Conservation (phyloP, 306 rosid genomes). For the Cucurbita ficifolia region DNA sequence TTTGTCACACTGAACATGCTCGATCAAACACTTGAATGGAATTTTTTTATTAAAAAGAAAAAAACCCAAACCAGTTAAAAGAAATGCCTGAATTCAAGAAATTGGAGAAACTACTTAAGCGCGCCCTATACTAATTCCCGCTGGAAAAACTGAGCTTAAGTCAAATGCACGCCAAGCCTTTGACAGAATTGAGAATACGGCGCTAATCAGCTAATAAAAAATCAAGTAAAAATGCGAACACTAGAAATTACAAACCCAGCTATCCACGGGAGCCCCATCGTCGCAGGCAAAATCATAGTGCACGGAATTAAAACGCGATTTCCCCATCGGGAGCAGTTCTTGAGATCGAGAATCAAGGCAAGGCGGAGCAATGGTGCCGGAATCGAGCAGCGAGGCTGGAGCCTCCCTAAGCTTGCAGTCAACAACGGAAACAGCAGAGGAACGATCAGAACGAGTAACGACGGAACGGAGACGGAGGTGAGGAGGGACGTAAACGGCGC, state of each 20-base stretch:
- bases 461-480: slow-evolving; percentile 74
- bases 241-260: slow-evolving; percentile 35
- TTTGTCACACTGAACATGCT: neutral
- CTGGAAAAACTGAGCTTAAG: neutral
- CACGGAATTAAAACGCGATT: neutral
- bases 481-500: slow-evolving; percentile 72
- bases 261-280: slow-evolving; percentile 33
- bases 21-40: neutral
- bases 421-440: slow-evolving; percentile 19
- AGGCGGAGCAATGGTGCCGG: slow-evolving; percentile 1
- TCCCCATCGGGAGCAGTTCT: slow-evolving; percentile 24
- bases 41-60: neutral
- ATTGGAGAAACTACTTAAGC: neutral
- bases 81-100: neutral
- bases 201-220: neutral
- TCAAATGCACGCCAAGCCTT: neutral
- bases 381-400: slow-evolving; percentile 12
- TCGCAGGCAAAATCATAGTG: slow-evolving; percentile 37
- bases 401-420: slow-evolving; percentile 24
- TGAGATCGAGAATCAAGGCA: slow-evolving; percentile 17
- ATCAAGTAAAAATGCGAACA: slow-evolving; percentile 6
- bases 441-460: slow-evolving; percentile 18
- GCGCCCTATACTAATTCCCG: neutral
- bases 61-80: neutral
- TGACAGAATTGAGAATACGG: neutral